phyloP scores from a whole-genome alignment of 768 basidiomycete species.

The Mycena capillaripes region DNA sequence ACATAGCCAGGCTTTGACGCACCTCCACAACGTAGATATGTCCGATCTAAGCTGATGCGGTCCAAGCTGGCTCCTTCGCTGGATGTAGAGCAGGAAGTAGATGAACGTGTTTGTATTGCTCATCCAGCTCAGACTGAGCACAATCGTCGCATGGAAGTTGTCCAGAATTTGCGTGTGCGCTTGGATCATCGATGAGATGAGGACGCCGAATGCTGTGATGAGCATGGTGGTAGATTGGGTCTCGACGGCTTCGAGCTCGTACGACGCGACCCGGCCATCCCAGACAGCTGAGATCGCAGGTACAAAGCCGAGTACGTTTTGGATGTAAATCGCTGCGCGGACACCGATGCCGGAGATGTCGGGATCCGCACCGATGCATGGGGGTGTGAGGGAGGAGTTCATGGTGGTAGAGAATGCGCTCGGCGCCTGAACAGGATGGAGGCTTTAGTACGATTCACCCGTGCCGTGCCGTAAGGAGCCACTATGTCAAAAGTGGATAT shows the following conservation, averaged over 20 bases:
- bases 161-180: slow-evolving; percentile 25
- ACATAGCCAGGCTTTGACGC: too few species aligned
- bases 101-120: slow-evolving; percentile 40
- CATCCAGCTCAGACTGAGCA: slow-evolving; percentile 47
- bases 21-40: neutral
- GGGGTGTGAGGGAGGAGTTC: too few species aligned
- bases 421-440: too few species aligned
- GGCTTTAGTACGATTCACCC: too few species aligned
- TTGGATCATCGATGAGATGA: slow-evolving; percentile 42
- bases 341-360: slow-evolving; percentile 44
- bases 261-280: slow-evolving; percentile 35
- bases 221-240: slow-evolving; percentile 38
- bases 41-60: neutral
- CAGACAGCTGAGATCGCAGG: slow-evolving; percentile 39
- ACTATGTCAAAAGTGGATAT: too few species aligned
- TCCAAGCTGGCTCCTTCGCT: slow-evolving; percentile 23
- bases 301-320: slow-evolving; percentile 42
- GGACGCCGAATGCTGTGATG: slow-evolving; percentile 42
- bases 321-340: slow-evolving; percentile 43
- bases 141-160: slow-evolving; percentile 39
- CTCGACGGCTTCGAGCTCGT: slow-evolving; percentile 34
- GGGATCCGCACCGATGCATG: slow-evolving; percentile 12
- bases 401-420: too few species aligned
- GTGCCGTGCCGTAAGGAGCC: too few species aligned
- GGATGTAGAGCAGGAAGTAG: slow-evolving; percentile 34